phyloP scores from a whole-genome alignment of 176 grass and related monocot species.

The Zea luxurians region DNA sequence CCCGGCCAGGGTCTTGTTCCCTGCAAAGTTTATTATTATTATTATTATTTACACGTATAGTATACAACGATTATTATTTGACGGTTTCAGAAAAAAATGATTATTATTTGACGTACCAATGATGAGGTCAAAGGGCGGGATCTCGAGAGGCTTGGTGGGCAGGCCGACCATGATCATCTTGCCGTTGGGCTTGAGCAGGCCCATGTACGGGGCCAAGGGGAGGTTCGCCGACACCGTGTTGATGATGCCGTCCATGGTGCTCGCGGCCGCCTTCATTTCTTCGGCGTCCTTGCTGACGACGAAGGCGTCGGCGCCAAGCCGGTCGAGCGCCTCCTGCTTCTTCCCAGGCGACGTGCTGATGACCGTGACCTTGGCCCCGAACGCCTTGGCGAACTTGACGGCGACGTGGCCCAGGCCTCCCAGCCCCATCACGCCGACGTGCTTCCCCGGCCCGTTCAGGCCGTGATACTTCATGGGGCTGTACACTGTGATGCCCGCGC shows the following conservation, averaged over 20 bases:
- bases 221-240: constrained; percentile 60
- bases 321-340: constrained; percentile 51
- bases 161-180: constrained; percentile 64
- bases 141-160: constrained; percentile 52
- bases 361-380: constrained; percentile 74
- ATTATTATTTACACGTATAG: background rate
- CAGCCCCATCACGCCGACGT: constrained; percentile 58
- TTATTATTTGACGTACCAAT: background rate
- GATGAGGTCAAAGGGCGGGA: constrained; percentile 29
- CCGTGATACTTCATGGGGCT: constrained; percentile 64
- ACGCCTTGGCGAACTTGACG: constrained; percentile 67
- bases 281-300: constrained; percentile 40
- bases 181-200: constrained; percentile 52
- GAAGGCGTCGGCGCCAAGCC: constrained; percentile 63
- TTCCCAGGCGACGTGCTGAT: constrained; percentile 61
- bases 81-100: no score
- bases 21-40: background rate
- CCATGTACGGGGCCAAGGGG: constrained; percentile 37
- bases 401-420: constrained; percentile 75
- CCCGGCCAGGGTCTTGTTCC: constrained; percentile 50
- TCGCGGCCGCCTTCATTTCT: constrained; percentile 48
- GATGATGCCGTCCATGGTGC: constrained; percentile 62
- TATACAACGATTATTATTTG: no score
- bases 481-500: constrained; percentile 71
- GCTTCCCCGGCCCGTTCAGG: constrained; percentile 42